phyloP scores from a whole-genome alignment of 805 yeast genomes.

The Lipomyces chichibuensis region DNA sequence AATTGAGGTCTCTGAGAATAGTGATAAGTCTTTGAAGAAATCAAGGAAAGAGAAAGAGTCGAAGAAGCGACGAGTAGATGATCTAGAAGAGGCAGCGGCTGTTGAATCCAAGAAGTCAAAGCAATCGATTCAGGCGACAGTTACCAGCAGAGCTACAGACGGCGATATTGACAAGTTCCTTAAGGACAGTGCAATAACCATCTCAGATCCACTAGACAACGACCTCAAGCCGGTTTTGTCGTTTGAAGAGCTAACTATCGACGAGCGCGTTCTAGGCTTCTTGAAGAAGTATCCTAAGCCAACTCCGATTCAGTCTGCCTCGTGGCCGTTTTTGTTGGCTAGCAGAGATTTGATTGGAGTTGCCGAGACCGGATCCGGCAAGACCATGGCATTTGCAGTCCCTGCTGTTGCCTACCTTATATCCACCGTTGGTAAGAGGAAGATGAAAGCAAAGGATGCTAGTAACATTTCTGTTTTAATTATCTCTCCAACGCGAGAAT shows the following conservation, averaged over 20 bases:
- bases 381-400: constrained; percentile 95
- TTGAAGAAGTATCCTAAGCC: constrained; percentile 81
- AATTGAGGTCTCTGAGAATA: constrained; percentile 38
- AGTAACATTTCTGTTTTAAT: constrained; percentile 72
- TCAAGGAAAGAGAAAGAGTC: constrained; percentile 42
- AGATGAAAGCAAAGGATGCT: constrained; percentile 44
- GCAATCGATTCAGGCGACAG: constrained; percentile 40
- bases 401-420: constrained; percentile 85
- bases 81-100: constrained; percentile 43
- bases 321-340: constrained; percentile 87
- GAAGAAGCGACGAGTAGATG: constrained; percentile 49
- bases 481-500: constrained; percentile 95
- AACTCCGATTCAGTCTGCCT: constrained; percentile 90
- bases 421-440: constrained; percentile 39
- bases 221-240: constrained; percentile 66
- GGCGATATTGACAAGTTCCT: constrained; percentile 65
- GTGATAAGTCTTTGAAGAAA: constrained; percentile 4
- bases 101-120: constrained; percentile 11
- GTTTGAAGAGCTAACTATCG: constrained; percentile 62
- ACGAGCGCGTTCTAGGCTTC: constrained; percentile 59
- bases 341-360: constrained; percentile 92
- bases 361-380: constrained; percentile 98
- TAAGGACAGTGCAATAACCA: constrained; percentile 70
- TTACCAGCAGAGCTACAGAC: constrained; percentile 49
- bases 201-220: constrained; percentile 67